Base-by-base conservation (phyloP, 192 early-diverging fungal species). In the Entomortierella chlamydospora region DNA sequence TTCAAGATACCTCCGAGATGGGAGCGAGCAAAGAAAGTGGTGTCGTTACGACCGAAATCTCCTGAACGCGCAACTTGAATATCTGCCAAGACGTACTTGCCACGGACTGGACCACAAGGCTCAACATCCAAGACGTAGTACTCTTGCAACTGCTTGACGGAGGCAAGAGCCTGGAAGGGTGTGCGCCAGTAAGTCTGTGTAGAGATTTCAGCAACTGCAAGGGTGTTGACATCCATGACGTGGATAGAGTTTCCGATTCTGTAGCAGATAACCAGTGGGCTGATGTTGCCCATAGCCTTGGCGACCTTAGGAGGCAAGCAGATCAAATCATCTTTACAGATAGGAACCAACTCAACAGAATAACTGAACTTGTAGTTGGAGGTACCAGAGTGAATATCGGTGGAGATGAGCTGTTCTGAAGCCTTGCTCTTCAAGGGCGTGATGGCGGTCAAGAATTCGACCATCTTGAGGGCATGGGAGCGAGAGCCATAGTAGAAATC, bases 311-410 rank as follows among this genome's bases (percentile, higher is more conserved):
- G 83, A 33, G 95, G 91, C 68, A 99, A 83, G 61, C 90, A 93
- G 7, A 98, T 83, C 64, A 99, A 74, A 85, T 99, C 98, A 81
- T 99, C 98, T 83, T 93, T 95, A 86, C 98, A 99, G 47, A 99
- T 89, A 34, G 98, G 98, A 54, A 95, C 93, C 68, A 99, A 84
- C 83, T 99, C 98, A 13, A 96, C 89, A 20, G 97, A 97, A 81
- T 97, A 98, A 34, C 95, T 93, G 82, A 96, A 99, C 83, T 97
- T 97, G 91, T 93, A 98, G 82, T 96, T 97, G 58, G 93, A 92
- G 10, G 94, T 96, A 55, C 92, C 90, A 30, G 80, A 91, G 76
- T 97, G 98, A 57, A 95, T 94, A 83, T 99, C 98, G 65, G 92
- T 92, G 7, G 98, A 99, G 61, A 99, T 96, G 37, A 99, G 83